These are phyloP conservation scores for Nemania diffusa DNA, from an alignment of 2,329 filamentous ascomycete genomes.

Conservation along the genomic window DNA sequence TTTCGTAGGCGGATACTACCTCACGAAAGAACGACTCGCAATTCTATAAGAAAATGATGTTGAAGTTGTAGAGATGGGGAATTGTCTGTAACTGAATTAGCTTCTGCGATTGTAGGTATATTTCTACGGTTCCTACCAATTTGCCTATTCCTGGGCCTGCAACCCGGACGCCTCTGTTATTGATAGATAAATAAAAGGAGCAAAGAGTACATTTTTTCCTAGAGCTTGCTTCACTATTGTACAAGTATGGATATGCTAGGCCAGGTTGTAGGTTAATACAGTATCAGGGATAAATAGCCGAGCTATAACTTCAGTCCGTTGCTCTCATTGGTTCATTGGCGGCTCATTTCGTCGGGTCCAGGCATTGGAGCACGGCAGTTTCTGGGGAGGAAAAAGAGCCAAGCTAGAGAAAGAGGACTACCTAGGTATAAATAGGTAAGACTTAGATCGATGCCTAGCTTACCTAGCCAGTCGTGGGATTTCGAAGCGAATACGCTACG, in stretches of 20 bases:
- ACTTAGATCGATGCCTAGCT: neutral
- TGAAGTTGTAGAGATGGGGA: neutral
- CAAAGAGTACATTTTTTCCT: slow-evolving; percentile 3
- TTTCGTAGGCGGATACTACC: neutral
- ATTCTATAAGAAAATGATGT: neutral
- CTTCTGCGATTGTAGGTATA: neutral
- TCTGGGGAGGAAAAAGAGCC: slow-evolving; percentile 13
- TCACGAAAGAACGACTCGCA: neutral
- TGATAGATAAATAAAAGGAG: slow-evolving; percentile 8
- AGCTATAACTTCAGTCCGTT: slow-evolving; percentile 22
- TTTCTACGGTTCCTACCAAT: neutral
- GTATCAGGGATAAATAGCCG: slow-evolving; percentile 30
- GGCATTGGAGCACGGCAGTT: slow-evolving; percentile 38
- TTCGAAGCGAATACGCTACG: neutral
- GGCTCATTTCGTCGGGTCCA: slow-evolving; percentile 25
- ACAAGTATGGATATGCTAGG: neutral
- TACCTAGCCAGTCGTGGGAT: neutral
- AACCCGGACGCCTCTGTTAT: neutral
- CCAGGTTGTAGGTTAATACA: neutral
- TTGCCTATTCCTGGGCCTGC: slow-evolving; percentile 5
- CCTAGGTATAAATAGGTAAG: neutral
- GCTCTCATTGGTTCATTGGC: slow-evolving; percentile 21
- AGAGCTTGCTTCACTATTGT: slow-evolving; percentile 12
- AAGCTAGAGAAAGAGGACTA: slow-evolving; percentile 17
- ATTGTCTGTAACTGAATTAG: neutral